These are phyloP conservation scores for Shiraia bambusicola DNA, from an alignment of 2,329 filamentous ascomycete species.

Conservation along the genomic window DNA sequence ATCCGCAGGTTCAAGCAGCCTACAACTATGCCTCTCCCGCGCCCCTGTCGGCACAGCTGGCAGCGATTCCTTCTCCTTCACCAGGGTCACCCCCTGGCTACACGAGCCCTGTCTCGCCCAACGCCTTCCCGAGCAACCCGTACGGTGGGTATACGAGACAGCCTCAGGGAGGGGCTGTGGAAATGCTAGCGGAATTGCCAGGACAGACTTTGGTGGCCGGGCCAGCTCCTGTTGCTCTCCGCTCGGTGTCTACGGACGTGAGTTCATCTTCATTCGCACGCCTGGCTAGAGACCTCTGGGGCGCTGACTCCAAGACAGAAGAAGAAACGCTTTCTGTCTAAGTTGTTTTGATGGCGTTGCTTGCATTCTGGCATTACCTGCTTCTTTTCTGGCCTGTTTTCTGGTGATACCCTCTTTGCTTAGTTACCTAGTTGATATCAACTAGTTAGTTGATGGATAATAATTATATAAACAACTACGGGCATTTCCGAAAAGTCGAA, in stretches of 20 bases:
- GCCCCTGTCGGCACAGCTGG: slow-evolving; percentile 1
- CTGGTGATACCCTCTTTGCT: slow-evolving; percentile 7
- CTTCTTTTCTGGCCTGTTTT: not conserved
- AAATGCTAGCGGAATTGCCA: slow-evolving; percentile 23
- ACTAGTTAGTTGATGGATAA: no score
- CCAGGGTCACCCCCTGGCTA: slow-evolving; percentile 17
- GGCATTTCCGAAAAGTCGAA: no score
- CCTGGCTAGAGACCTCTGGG: slow-evolving; percentile 1
- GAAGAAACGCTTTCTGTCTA: slow-evolving; percentile 28
- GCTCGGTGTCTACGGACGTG: slow-evolving; percentile 19
- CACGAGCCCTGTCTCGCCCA: slow-evolving; percentile 10
- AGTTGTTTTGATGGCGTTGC: slow-evolving; percentile 16
- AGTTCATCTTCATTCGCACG: slow-evolving; percentile 6
- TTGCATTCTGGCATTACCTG: not conserved
- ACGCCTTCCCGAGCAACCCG: slow-evolving; percentile 5
- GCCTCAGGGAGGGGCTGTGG: slow-evolving; percentile 14
- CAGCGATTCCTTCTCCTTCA: slow-evolving; percentile 12
- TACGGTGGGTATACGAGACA: slow-evolving; percentile 9
- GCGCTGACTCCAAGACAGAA: slow-evolving; percentile 20
- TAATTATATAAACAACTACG: no score
- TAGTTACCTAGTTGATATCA: no score
- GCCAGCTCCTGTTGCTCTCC: slow-evolving; percentile 11
- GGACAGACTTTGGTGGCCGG: slow-evolving; percentile 12
- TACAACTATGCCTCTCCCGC: slow-evolving; percentile 9
- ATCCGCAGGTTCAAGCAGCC: slow-evolving; percentile 9